These are phyloP conservation scores for Auriscalpium orientale DNA, from an alignment of 768 basidiomycete species.

Conservation along the genomic window DNA sequence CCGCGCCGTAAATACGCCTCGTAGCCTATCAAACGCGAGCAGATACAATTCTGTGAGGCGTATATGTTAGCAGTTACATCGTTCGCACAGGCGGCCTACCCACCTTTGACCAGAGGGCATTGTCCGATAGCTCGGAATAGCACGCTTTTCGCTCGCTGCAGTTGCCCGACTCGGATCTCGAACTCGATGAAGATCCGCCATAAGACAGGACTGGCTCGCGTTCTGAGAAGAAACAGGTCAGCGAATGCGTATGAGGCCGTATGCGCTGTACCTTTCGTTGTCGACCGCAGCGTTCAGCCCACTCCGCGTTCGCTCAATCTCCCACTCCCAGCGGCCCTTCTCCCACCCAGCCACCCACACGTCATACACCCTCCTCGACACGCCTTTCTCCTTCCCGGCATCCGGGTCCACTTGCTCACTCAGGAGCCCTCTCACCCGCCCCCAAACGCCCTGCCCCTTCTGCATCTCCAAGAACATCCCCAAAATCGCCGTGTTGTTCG, in stretches of 20 bases:
- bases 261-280: conserved; percentile 46
- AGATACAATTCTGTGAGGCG: conserved; percentile 57
- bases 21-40: conserved; percentile 65
- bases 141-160: conserved; percentile 59
- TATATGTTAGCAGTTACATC: conserved; percentile 7
- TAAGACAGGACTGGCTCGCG: conserved; percentile 52
- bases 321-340: conserved; percentile 58
- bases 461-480: conserved; percentile 73
- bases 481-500: conserved; percentile 63
- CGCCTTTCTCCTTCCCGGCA: conserved; percentile 40
- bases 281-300: conserved; percentile 57
- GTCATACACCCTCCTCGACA: conserved; percentile 54
- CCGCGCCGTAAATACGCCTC: conserved; percentile 47
- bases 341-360: conserved; percentile 82
- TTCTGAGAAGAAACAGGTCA: conserved; percentile 34
- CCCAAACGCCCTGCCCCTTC: conserved; percentile 75
- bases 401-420: conserved; percentile 34
- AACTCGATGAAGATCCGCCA: conserved; percentile 76
- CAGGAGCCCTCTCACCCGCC: conserved; percentile 50
- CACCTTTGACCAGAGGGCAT: conserved; percentile 73
- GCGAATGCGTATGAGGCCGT: not conserved
- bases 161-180: conserved; percentile 57
- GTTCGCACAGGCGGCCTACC: conserved; percentile 7
- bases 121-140: conserved; percentile 69
- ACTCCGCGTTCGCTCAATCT: conserved; percentile 62